Evolutionary conservation across 306 rosid genomes (phyloP).

Genomic region (Cicer cuneatum): DNA sequence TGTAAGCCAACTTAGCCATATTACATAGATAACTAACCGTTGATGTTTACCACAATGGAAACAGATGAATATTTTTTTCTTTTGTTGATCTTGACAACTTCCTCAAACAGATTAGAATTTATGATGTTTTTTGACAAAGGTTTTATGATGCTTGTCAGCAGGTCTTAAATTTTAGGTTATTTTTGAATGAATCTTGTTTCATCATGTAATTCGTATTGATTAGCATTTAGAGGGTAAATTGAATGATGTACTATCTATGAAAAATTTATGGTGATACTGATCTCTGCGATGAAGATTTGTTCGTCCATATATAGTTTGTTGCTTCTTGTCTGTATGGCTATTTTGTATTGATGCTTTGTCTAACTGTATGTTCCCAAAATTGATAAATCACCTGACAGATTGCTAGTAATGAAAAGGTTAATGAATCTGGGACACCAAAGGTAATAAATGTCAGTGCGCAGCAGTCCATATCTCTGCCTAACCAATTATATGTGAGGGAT

Average conservation of each 20-base stretch:
- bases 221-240: constrained; percentile 34
- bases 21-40: constrained; percentile 30
- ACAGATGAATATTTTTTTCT: constrained; percentile 14
- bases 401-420: constrained; percentile 59
- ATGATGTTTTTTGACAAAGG: background rate
- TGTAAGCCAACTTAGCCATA: constrained; percentile 58
- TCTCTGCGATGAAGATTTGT: constrained; percentile 17
- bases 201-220: constrained; percentile 19
- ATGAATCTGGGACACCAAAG: constrained; percentile 60
- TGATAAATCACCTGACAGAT: constrained; percentile 61
- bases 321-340: constrained; percentile 28
- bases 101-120: constrained; percentile 12
- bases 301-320: constrained; percentile 19
- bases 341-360: constrained; percentile 17
- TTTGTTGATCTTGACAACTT: constrained; percentile 32
- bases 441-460: constrained; percentile 51
- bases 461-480: constrained; percentile 53
- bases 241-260: constrained; percentile 32
- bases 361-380: constrained; percentile 32
- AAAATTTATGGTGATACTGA: background rate
- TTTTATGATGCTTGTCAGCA: constrained; percentile 13
- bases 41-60: background rate
- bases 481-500: constrained; percentile 56
- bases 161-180: constrained; percentile 24
- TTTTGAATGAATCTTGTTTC: constrained; percentile 29